phyloP scores from a whole-genome alignment of 2,329 filamentous ascomycete species.

The Pezicula neosporulosa region DNA sequence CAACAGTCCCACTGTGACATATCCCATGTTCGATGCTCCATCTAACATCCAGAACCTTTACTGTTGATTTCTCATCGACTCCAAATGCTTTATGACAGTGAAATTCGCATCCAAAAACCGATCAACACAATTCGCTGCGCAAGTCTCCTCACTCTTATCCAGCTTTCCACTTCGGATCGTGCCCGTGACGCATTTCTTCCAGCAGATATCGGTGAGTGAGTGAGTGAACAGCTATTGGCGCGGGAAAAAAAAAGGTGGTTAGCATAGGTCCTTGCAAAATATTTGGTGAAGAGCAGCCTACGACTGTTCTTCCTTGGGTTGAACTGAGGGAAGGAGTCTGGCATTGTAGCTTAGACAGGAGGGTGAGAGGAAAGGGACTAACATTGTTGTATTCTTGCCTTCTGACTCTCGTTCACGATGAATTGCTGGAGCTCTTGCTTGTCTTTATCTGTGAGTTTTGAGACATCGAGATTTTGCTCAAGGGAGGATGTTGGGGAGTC shows the following conservation, averaged over 20 bases:
- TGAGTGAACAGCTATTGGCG: slow-evolving; percentile 53
- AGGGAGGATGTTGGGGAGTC: slow-evolving; percentile 19
- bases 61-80: slow-evolving; percentile 49
- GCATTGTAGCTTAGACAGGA: neutral
- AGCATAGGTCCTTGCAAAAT: slow-evolving; percentile 33
- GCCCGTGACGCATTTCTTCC: slow-evolving; percentile 85
- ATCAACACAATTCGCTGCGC: slow-evolving; percentile 89
- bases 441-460: slow-evolving; percentile 75
- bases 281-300: no score
- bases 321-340: neutral
- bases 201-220: slow-evolving; percentile 76
- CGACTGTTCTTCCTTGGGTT: slow-evolving; percentile 39
- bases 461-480: slow-evolving; percentile 53
- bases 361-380: slow-evolving; percentile 18
- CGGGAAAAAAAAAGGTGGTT: slow-evolving; percentile 25
- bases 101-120: slow-evolving; percentile 88
- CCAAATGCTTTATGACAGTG: slow-evolving; percentile 80
- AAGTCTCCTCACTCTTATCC: slow-evolving; percentile 75
- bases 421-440: slow-evolving; percentile 87
- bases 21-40: no score
- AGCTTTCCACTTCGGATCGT: slow-evolving; percentile 69
- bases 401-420: slow-evolving; percentile 79
- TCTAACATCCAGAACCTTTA: neutral
- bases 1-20: no score
- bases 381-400: slow-evolving; percentile 61